Conservation (phyloP, 495 filamentous ascomycete species). For the Aspergillus sclerotiicarbonarius region DNA sequence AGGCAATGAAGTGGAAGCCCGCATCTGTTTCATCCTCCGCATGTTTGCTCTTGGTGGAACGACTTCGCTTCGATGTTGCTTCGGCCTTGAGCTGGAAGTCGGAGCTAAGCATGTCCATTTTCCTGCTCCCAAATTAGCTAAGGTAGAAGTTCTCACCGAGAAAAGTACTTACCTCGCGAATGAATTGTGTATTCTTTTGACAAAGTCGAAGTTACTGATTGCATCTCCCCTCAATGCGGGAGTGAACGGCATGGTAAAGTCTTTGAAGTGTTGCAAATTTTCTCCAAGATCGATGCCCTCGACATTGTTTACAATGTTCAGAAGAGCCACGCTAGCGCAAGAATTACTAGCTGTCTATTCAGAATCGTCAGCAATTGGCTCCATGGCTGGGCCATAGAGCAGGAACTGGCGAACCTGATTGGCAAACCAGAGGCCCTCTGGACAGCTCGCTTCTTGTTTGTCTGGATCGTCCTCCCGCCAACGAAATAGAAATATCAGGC, state of each 20-base stretch:
- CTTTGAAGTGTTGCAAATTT: constrained; percentile 65
- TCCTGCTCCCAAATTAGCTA: constrained; percentile 35
- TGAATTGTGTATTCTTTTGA: constrained; percentile 81
- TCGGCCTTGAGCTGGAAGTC: constrained; percentile 70
- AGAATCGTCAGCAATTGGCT: constrained; percentile 10
- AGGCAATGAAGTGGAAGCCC: constrained; percentile 86
- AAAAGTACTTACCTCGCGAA: constrained; percentile 64
- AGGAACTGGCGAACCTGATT: constrained; percentile 64
- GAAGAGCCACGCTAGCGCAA: constrained; percentile 82
- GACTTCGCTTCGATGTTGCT: constrained; percentile 45
- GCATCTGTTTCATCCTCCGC: constrained; percentile 48
- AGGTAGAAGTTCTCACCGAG: neutral
- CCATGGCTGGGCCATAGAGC: neutral
- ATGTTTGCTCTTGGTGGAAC: constrained; percentile 30
- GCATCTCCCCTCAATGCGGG: constrained; percentile 73
- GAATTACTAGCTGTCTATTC: constrained; percentile 71
- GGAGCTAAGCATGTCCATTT: constrained; percentile 74
- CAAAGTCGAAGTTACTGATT: constrained; percentile 70
- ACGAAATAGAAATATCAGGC: constrained; percentile 80
- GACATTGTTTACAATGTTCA: constrained; percentile 91
- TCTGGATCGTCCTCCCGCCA: constrained; percentile 60
- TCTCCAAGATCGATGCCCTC: constrained; percentile 61
- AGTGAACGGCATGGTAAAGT: constrained; percentile 62
- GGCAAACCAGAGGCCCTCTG: constrained; percentile 83
- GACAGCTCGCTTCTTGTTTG: constrained; percentile 57